These are phyloP conservation scores for Linum tenue DNA, from an alignment of 345 rosid species.

Conservation along the genomic window DNA sequence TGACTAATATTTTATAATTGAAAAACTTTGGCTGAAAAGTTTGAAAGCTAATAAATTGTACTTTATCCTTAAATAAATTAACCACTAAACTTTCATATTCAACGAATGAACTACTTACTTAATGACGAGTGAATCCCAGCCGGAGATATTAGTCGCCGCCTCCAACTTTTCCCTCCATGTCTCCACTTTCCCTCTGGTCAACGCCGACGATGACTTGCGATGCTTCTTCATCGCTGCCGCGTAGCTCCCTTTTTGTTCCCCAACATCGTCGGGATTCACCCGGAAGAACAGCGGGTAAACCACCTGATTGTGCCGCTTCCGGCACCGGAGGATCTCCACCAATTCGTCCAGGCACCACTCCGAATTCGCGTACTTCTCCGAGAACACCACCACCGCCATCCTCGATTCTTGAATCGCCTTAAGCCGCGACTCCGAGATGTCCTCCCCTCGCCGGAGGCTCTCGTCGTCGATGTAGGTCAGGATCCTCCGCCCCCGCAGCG, in stretches of 20 bases:
- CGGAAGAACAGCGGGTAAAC: conserved; percentile 3
- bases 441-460: not conserved
- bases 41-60: not conserved
- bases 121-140: conserved; percentile 4
- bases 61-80: no score
- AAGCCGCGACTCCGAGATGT: not conserved
- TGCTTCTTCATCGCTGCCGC: not conserved
- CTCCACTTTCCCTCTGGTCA: not conserved
- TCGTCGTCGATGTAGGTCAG: not conserved
- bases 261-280: not conserved
- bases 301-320: not conserved
- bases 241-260: not conserved
- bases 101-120: not conserved
- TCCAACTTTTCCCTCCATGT: not conserved
- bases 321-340: not conserved
- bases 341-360: conserved; percentile 3
- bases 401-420: conserved; percentile 4
- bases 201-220: not conserved
- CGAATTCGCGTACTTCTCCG: not conserved
- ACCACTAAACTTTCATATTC: not conserved
- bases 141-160: not conserved
- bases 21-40: not conserved
- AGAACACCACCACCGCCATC: conserved; percentile 5
- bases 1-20: no score
- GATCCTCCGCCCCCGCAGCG: not conserved